These are phyloP conservation scores for Candida maltosa DNA, from an alignment of 805 yeast species.

Conservation along the genomic window DNA sequence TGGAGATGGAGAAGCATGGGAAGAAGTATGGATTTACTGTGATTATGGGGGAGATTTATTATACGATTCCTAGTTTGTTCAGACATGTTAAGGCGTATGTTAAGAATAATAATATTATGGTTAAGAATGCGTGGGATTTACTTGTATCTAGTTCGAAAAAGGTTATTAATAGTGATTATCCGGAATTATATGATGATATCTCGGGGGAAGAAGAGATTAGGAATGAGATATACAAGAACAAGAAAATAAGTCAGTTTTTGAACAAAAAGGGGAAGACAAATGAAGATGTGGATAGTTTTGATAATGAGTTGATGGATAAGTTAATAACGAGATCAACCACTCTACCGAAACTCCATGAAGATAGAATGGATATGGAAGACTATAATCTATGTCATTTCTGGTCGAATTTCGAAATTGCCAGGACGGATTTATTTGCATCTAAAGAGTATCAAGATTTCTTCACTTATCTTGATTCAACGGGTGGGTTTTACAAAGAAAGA, in stretches of 20 bases:
- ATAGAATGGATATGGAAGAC: constrained; percentile 61
- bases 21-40: constrained; percentile 87
- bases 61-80: constrained; percentile 81
- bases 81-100: constrained; percentile 67
- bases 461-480: constrained; percentile 60
- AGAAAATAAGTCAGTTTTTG: constrained; percentile 22
- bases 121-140: constrained; percentile 69
- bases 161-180: constrained; percentile 19
- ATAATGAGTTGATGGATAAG: constrained; percentile 28
- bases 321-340: constrained; percentile 36
- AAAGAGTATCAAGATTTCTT: constrained; percentile 66
- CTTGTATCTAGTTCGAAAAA: constrained; percentile 41
- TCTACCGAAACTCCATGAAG: constrained; percentile 37
- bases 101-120: constrained; percentile 36
- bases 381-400: constrained; percentile 86
- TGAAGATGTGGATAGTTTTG: constrained; percentile 18
- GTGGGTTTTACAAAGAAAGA: constrained; percentile 86
- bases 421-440: constrained; percentile 70
- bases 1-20: constrained; percentile 64
- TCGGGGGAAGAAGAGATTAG: constrained; percentile 16
- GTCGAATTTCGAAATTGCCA: constrained; percentile 91
- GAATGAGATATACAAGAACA: constrained; percentile 23
- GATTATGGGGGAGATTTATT: constrained; percentile 69
- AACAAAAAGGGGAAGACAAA: constrained; percentile 18
- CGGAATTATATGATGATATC: constrained; percentile 23